Base-by-base conservation (phyloP, 805 yeast species). In the Sugiyamaella mastotermitis region DNA sequence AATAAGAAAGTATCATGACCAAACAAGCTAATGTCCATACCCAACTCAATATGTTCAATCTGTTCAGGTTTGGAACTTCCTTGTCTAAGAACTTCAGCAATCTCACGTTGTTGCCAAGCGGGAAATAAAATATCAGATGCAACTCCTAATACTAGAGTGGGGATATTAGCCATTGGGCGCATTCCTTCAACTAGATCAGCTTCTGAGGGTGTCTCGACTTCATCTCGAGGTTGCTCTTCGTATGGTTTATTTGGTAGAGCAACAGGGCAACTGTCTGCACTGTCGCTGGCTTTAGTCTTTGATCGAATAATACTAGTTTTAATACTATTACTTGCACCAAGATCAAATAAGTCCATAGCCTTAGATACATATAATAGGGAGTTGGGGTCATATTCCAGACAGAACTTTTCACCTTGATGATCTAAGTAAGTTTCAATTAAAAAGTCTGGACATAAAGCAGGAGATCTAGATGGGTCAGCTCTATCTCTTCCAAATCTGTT, bases 351-450 rank as follows among this genome's bases (percentile, higher is more conserved):
- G 58, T 88, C 97, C 97, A 88, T 88, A 1, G 95, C 95, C 60
- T 88, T 88, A 44, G 88, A 82, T 9, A 88, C 76, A 58, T 88
- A 87, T 35, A 87, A 67, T 50, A 88, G 71, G 4, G 95, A 86
- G 57, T 87, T 87, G 24, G 97, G 83, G 58, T 87, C 97, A 60
- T 83, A 87, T 55, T 87, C 94, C 43, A 84, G 58, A 46, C 94
- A 84, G 67, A 88, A 87, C 67, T 88, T 88, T 57, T 84, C 95
- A 6, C 97, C 97, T 36, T 87, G 94, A 58, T 88, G 96, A 57
- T 88, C 97, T 51, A 88, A 66, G 51, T 88, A 88, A 0, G 95
- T 88, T 58, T 88, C 97, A 34, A 88, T 88, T 43, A 87, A 62
- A 57, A 86, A 88, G 55, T 88, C 97, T 0, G 97, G 95, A 58